These are phyloP conservation scores for Cadophora luteo-olivacea DNA, from an alignment of 2,329 filamentous ascomycete genomes.

Conservation along the genomic window DNA sequence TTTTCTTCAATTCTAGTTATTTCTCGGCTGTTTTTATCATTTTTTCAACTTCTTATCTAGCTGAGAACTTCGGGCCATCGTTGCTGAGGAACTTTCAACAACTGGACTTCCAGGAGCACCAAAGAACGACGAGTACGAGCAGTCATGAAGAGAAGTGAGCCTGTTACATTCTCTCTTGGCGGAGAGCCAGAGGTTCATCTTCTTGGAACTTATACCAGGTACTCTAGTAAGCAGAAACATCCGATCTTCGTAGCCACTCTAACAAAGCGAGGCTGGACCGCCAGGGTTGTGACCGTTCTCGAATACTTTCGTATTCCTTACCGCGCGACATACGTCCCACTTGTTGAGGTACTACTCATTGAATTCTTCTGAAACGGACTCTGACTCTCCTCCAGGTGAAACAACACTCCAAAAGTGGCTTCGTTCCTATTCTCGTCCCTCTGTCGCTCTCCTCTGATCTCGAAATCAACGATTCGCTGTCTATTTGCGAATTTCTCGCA, in stretches of 20 bases:
- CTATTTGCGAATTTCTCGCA: conserved; percentile 55
- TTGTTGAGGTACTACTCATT: background rate
- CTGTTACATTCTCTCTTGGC: background rate
- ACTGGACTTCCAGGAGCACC: background rate
- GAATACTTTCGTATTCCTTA: conserved; percentile 31
- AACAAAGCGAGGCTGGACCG: conserved; percentile 27
- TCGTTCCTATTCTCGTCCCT: conserved; percentile 52
- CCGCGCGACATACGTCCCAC: conserved; percentile 7
- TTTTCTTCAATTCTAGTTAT: background rate
- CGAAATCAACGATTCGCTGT: conserved; percentile 54
- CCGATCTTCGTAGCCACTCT: background rate
- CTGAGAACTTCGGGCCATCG: background rate
- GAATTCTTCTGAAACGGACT: background rate
- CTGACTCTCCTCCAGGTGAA: conserved; percentile 14
- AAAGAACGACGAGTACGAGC: background rate
- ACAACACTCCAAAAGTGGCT: conserved; percentile 48
- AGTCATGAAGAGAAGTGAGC: background rate
- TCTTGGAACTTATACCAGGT: conserved; percentile 25
- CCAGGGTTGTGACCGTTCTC: conserved; percentile 26
- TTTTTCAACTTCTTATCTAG: background rate
- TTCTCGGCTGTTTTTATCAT: background rate
- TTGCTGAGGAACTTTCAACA: background rate
- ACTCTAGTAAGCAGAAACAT: conserved; percentile 25
- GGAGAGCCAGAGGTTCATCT: conserved; percentile 21
- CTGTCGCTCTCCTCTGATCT: conserved; percentile 31